These are phyloP conservation scores for Chytriomyces sp. DNA, from an alignment of 192 early-diverging fungal genomes.

Conservation along the genomic window DNA sequence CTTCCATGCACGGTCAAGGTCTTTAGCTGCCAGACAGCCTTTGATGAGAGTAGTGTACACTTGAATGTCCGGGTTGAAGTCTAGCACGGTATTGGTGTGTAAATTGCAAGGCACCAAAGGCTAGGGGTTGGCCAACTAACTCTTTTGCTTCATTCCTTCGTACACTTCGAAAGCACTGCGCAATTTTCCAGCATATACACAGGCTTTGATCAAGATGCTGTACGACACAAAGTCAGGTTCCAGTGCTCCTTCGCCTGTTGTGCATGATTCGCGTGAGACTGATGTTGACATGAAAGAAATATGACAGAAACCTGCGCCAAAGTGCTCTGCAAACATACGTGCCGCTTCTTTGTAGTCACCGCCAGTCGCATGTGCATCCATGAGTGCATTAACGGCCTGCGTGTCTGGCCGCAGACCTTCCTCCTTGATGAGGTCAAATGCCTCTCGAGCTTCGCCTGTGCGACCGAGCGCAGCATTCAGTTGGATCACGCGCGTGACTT, in stretches of 20 bases:
- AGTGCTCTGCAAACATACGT: conserved; percentile 59
- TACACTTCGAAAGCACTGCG: conserved; percentile 77
- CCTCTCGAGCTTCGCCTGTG: conserved; percentile 61
- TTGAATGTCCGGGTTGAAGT: conserved; percentile 46
- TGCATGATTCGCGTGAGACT: too few species aligned
- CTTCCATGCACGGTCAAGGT: conserved; percentile 83
- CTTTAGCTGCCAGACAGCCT: conserved; percentile 71
- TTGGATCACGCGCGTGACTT: conserved; percentile 42
- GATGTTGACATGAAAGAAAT: background rate
- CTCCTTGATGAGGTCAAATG: conserved; percentile 64
- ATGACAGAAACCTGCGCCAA: conserved; percentile 31
- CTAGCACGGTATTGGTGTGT: background rate
- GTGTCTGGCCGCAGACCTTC: conserved; percentile 66
- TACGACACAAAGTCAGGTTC: conserved; percentile 70
- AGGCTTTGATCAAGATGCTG: conserved; percentile 72
- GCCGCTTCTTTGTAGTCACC: conserved; percentile 65
- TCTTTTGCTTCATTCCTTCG: conserved; percentile 70
- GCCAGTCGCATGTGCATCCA: conserved; percentile 75
- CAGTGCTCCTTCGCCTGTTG: too few species aligned
- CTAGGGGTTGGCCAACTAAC: background rate
- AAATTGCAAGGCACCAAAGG: conserved; percentile 40
- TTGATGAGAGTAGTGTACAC: conserved; percentile 84
- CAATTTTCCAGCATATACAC: conserved; percentile 56
- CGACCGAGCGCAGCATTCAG: conserved; percentile 65
- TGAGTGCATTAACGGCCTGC: conserved; percentile 72